Percentiles rank a stretch among this genome's conserved stretches.
phyloP scores from a whole-genome alignment of 441 rosid genomes.

The Pelargonium australe region DNA sequence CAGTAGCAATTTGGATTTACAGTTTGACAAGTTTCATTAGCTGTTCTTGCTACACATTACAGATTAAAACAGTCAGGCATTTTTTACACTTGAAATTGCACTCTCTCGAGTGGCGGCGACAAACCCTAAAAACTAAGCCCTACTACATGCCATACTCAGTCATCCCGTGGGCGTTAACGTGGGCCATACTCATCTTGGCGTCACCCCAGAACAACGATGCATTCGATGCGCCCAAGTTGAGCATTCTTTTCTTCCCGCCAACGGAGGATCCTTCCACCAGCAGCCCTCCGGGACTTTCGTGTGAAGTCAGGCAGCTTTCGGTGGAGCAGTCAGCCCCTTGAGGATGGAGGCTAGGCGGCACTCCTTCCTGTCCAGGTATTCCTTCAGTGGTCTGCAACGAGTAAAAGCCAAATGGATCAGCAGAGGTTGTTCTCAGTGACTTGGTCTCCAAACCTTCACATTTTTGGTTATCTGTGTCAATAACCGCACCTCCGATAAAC shows the following conservation, averaged over 20 bases:
- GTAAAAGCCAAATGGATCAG: conserved; percentile 39
- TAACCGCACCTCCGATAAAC: conserved; percentile 36
- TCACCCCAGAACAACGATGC: conserved; percentile 42
- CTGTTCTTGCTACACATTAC: too few species aligned
- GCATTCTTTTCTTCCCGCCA: conserved; percentile 33
- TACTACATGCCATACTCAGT: too few species aligned
- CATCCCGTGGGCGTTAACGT: conserved; percentile 31
- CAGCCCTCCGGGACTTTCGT: conserved; percentile 45
- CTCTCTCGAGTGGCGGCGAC: too few species aligned
- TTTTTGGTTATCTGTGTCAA: conserved; percentile 25
- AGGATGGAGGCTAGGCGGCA: conserved; percentile 31
- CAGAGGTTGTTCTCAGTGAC: conserved; percentile 25
- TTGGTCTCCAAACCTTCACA: conserved; percentile 26
- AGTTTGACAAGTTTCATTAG: too few species aligned
- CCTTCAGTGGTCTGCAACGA: conserved; percentile 27
- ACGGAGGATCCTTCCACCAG: conserved; percentile 35
- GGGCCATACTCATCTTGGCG: conserved; percentile 25
- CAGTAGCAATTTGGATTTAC: too few species aligned
- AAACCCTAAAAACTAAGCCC: too few species aligned
- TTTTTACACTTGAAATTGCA: too few species aligned
- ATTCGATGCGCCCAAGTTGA: conserved; percentile 28
- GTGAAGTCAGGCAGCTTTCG: conserved; percentile 64
- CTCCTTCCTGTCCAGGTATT: conserved; percentile 32
- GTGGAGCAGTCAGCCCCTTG: conserved; percentile 61
- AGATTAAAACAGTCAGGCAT: too few species aligned